These are phyloP conservation scores for Porogramme epimiltina DNA, from an alignment of 1,284 basidiomycete genomes.

Conservation along the genomic window DNA sequence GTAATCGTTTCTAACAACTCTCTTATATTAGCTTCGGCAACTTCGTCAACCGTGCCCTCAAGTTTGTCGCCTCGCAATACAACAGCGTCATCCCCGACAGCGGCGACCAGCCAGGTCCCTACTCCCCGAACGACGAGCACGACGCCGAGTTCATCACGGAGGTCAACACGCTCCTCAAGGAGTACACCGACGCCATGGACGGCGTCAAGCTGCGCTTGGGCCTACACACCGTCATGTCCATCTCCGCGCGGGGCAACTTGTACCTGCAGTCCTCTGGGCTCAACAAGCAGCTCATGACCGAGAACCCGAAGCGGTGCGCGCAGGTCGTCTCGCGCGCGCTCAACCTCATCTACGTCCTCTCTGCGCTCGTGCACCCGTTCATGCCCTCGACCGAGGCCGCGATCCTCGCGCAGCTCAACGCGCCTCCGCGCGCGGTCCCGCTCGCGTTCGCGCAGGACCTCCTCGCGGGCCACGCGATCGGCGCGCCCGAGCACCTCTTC, in stretches of 20 bases:
- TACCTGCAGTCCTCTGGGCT: slow-evolving; percentile 93
- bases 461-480: slow-evolving; percentile 84
- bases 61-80: slow-evolving; percentile 91
- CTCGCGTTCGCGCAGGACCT: slow-evolving; percentile 77
- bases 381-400: slow-evolving; percentile 90
- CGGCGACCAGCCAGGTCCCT: slow-evolving; percentile 64
- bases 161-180: slow-evolving; percentile 78
- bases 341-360: slow-evolving; percentile 93
- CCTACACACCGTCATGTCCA: slow-evolving; percentile 85
- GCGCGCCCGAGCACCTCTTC: slow-evolving; percentile 89
- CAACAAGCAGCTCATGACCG: slow-evolving; percentile 86
- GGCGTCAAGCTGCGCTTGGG: slow-evolving; percentile 88
- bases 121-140: slow-evolving; percentile 66
- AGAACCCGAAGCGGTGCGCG: slow-evolving; percentile 84
- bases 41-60: slow-evolving; percentile 94
- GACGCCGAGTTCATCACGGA: slow-evolving; percentile 83
- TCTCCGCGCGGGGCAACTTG: slow-evolving; percentile 92
- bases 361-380: slow-evolving; percentile 89
- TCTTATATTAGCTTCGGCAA: slow-evolving; percentile 94
- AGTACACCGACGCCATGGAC: slow-evolving; percentile 91
- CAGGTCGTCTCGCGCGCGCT: slow-evolving; percentile 88
- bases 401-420: slow-evolving; percentile 90
- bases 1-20: background rate
- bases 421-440: slow-evolving; percentile 81
- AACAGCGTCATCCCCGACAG: slow-evolving; percentile 80